These are phyloP conservation scores for Mikania micrantha DNA, from an alignment of 129 eudicot genomes.

Conservation along the genomic window DNA sequence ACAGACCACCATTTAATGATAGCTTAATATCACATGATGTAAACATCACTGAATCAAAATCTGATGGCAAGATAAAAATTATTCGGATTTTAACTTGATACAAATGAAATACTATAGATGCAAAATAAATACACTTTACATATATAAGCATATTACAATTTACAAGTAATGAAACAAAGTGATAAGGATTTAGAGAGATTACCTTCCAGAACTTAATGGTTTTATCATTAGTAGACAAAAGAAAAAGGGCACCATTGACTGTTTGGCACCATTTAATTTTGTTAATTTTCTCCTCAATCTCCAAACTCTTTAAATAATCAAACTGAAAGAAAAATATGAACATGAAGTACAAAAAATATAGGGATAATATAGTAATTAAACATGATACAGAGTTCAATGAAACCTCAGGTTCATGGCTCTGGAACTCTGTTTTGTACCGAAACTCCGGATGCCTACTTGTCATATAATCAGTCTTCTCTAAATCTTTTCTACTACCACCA, in stretches of 20 bases:
- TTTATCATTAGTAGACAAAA: conserved; percentile 94
- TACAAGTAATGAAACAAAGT: neutral
- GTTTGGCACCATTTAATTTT: conserved; percentile 98
- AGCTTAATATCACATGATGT: neutral
- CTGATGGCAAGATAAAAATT: neutral
- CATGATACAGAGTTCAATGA: conserved; percentile 1
- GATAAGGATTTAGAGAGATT: neutral
- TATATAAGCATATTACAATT: conserved; percentile 3
- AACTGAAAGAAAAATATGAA: conserved; percentile 50
- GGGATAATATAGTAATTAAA: neutral
- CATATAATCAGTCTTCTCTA: conserved; percentile 66
- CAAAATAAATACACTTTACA: neutral
- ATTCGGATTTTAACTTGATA: neutral
- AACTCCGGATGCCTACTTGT: conserved; percentile 92
- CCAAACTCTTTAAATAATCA: conserved; percentile 99
- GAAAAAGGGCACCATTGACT: conserved; percentile 87
- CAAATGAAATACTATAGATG: conserved; percentile 1
- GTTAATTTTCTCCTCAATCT: conserved; percentile 98
- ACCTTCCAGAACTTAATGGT: conserved; percentile 99
- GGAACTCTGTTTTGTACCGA: conserved; percentile 98
- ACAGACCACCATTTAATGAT: neutral
- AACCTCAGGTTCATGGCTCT: conserved; percentile 99
- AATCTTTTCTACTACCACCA: conserved; percentile 70
- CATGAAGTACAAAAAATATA: neutral
- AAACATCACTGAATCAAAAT: neutral